A percentile compares a stretch with the other conserved stretches of the same genome.
Evolutionary conservation across 2,329 filamentous ascomycete genomes (phyloP).

Genomic region (Bimuria novae-zelandiae): DNA sequence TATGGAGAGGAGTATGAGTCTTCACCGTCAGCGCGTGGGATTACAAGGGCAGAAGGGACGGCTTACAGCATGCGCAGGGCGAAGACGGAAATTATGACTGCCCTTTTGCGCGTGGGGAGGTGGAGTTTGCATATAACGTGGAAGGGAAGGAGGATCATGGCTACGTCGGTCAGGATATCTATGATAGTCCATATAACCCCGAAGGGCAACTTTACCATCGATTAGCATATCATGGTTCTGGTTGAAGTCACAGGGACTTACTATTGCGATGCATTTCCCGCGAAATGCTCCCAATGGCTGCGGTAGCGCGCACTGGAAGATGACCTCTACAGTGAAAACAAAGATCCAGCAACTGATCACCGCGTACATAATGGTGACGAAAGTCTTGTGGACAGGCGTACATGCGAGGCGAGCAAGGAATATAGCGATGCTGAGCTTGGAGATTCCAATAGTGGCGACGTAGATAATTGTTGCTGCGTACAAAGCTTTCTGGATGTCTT

Average conservation of each 20-base stretch:
- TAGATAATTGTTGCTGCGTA: slow-evolving; percentile 32
- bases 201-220: slow-evolving; percentile 20
- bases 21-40: slow-evolving; percentile 6
- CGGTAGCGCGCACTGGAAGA: slow-evolving; percentile 32
- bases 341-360: slow-evolving; percentile 26
- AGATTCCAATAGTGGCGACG: slow-evolving; percentile 24
- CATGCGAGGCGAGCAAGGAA: slow-evolving; percentile 26
- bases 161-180: slow-evolving; percentile 26
- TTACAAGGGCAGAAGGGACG: background rate
- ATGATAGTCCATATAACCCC: slow-evolving; percentile 26
- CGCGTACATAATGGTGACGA: slow-evolving; percentile 14
- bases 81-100: slow-evolving; percentile 22
- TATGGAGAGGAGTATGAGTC: slow-evolving; percentile 27
- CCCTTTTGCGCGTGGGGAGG: slow-evolving; percentile 21
- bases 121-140: slow-evolving; percentile 24
- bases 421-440: slow-evolving; percentile 29
- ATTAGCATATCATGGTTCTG: background rate
- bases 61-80: slow-evolving; percentile 28
- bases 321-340: slow-evolving; percentile 20
- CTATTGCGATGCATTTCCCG: slow-evolving; percentile 29
- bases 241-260: slow-evolving; percentile 8
- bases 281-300: slow-evolving; percentile 29
- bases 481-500: slow-evolving; percentile 23
- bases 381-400: slow-evolving; percentile 17
- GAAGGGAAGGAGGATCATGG: slow-evolving; percentile 21